Percentiles rank a stretch among this genome's conserved stretches.
Evolutionary conservation across 75 land plant species (phyloP).

Genomic region (Gnetum montanum): DNA sequence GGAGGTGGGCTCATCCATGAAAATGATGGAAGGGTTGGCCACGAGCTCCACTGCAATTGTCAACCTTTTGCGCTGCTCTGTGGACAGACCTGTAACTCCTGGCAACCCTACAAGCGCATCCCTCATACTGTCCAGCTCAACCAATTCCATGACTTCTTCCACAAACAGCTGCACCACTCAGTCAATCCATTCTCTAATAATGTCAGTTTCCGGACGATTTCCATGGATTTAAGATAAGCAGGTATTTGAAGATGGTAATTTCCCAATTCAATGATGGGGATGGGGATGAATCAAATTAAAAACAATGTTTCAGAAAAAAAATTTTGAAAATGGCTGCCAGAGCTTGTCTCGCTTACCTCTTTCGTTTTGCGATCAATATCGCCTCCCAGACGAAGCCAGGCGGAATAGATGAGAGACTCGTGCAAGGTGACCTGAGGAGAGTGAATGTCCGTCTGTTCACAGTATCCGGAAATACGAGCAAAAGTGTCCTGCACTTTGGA

Average conservation of each 20-base stretch:
- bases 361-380: conserved; percentile 36
- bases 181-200: background rate
- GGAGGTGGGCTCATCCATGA: conserved; percentile 66
- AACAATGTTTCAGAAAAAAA: background rate
- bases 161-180: conserved; percentile 36
- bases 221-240: too few species aligned
- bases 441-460: conserved; percentile 78
- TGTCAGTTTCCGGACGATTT: too few species aligned
- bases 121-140: conserved; percentile 31
- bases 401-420: conserved; percentile 63
- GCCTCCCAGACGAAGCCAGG: conserved; percentile 56
- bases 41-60: conserved; percentile 62
- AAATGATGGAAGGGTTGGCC: conserved; percentile 60
- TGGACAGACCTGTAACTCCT: conserved; percentile 44
- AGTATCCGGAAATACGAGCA: conserved; percentile 71
- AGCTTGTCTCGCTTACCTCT: conserved; percentile 23
- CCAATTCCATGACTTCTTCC: conserved; percentile 55
- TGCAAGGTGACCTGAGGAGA: conserved; percentile 73
- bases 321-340: background rate
- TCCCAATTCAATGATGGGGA: too few species aligned
- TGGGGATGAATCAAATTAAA: too few species aligned
- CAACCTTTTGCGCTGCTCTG: conserved; percentile 50
- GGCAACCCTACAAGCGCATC: conserved; percentile 53
- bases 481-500: conserved; percentile 77
- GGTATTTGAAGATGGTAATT: too few species aligned